phyloP scores from a whole-genome alignment of 441 rosid species.

The Kokia cookei region DNA sequence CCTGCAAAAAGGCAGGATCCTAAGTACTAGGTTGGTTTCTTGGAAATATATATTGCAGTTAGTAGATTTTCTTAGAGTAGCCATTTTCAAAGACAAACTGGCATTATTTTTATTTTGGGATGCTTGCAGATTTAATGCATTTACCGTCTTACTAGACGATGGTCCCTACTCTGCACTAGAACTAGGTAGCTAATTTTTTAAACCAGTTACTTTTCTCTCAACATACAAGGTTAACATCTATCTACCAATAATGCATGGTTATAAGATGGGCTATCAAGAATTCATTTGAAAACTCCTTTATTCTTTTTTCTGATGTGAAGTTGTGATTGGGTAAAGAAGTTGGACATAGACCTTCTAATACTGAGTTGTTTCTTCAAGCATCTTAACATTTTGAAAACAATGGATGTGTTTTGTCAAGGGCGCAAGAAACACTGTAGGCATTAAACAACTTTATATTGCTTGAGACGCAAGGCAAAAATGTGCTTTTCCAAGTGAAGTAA shows the following conservation, averaged over 20 bases:
- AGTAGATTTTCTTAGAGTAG: neutral
- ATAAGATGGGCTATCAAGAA: slow-evolving; percentile 1
- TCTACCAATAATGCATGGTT: neutral
- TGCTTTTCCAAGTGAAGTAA: neutral
- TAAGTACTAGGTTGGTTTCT: neutral
- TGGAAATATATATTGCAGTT: neutral
- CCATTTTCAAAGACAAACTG: neutral
- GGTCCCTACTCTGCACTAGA: neutral
- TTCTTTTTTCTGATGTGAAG: slow-evolving; percentile 2
- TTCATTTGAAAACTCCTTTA: slow-evolving; percentile 1
- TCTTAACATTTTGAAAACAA: neutral
- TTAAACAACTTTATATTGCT: neutral
- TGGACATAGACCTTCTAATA: neutral
- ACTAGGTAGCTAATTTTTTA: neutral
- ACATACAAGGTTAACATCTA: neutral
- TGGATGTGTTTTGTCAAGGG: neutral
- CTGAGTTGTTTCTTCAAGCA: neutral
- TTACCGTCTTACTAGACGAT: neutral
- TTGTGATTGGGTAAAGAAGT: neutral
- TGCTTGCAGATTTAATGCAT: slow-evolving; percentile 2
- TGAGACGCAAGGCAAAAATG: neutral
- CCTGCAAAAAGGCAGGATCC: slow-evolving; percentile 6
- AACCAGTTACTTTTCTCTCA: neutral
- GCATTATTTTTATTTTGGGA: neutral
- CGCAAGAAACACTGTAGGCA: neutral